Conservation (phyloP, 208 protist genomes). For the Novymonas esmeraldas region DNA sequence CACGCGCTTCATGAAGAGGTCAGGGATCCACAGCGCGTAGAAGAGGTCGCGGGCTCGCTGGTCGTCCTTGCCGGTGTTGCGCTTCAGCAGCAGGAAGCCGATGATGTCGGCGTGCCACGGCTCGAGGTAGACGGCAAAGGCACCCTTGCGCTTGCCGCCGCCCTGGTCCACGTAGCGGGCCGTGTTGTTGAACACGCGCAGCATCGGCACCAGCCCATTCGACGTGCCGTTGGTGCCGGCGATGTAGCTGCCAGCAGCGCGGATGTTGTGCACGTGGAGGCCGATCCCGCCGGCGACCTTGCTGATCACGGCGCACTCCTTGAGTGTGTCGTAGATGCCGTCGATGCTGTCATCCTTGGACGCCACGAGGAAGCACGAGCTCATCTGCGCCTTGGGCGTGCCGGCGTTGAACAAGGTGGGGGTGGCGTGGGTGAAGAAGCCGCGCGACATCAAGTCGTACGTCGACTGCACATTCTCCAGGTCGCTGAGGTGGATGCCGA, state of each 20-base stretch:
- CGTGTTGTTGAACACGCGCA: constrained; percentile 99
- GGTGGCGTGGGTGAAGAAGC: constrained; percentile 98
- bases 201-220: constrained; percentile 99
- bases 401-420: constrained; percentile 99
- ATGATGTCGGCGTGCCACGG: constrained; percentile 99
- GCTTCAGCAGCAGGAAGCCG: constrained; percentile 97
- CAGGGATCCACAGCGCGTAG: constrained; percentile 99
- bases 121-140: constrained; percentile 99
- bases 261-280: constrained; percentile 97
- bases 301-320: constrained; percentile 97
- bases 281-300: constrained; percentile 99
- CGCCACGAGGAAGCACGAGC: constrained; percentile 97
- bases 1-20: constrained; percentile 99
- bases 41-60: constrained; percentile 98
- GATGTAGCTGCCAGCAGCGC: constrained; percentile 96
- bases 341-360: constrained; percentile 99
- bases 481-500: constrained; percentile 97
- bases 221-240: constrained; percentile 97
- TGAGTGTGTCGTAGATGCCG: constrained; percentile 99
- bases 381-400: constrained; percentile 96
- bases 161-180: constrained; percentile 99
- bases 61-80: constrained; percentile 99
- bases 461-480: constrained; percentile 94
- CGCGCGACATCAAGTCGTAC: constrained; percentile 96
- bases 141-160: constrained; percentile 98